phyloP scores from a whole-genome alignment of 2,329 filamentous ascomycete genomes.

The Paracorniculantispora psalliotae region DNA sequence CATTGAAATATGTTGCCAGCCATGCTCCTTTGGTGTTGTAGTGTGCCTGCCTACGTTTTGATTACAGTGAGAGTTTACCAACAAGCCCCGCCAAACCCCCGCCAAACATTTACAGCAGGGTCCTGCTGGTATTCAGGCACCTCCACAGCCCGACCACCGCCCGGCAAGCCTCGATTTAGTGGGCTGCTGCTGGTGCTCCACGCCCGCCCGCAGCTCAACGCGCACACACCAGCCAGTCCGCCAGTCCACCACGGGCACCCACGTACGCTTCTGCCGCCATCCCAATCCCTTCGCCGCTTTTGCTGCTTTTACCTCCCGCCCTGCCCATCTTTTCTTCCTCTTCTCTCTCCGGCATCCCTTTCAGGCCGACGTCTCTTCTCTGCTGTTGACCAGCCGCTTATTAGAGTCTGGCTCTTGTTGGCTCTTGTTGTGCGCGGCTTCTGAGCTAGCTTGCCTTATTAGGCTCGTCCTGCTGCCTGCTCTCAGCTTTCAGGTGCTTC shows the following conservation, averaged over 20 bases:
- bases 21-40: too few relatives aligned
- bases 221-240: background rate
- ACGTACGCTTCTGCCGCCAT: background rate
- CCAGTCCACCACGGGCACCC: too few relatives aligned
- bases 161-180: background rate
- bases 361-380: background rate
- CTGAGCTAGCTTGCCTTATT: background rate
- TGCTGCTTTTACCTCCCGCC: background rate
- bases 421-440: too few relatives aligned
- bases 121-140: too few relatives aligned
- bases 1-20: too few relatives aligned
- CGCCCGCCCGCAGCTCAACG: background rate
- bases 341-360: constrained; percentile 1
- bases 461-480: background rate
- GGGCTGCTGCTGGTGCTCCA: background rate
- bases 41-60: too few relatives aligned
- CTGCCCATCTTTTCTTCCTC: background rate
- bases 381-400: constrained; percentile 1
- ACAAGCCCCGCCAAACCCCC: too few relatives aligned
- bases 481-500: background rate
- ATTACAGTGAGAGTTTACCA: too few relatives aligned
- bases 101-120: too few relatives aligned
- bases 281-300: background rate
- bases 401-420: constrained; percentile 5
- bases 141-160: too few relatives aligned